Evolutionary conservation across 768 basidiomycete species (phyloP), one percentile per base, ranked within the genome.

Genomic region (Solioccasus polychromus): DNA sequence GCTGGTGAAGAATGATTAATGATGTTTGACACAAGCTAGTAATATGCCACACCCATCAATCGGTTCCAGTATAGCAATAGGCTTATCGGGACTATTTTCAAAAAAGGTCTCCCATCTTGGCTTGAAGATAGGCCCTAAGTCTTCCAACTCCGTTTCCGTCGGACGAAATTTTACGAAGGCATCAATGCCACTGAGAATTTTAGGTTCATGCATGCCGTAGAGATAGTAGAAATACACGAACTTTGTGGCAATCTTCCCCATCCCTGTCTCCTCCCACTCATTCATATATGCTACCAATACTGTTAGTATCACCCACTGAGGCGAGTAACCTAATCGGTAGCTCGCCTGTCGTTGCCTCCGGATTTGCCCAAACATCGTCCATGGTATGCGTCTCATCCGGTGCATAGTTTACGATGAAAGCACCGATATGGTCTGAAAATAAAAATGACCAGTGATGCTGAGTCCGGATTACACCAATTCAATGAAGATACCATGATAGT

Each of bases 241-340:
- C 83, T 80, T 83, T 54, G 75, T 70, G 2, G 79, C 68, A 51
- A 83, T 65, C 28, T 75, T 51, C 2, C 78, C 78, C 30, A 59
- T 67, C 0, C 75, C 77, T 1, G 59, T 56, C 25, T 61, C 53
- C 22, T 52, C 42, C 59, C 64, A 75, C 31, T 70, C 57, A 7
- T 44, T n/a, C n/a, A n/a, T n/a, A n/a, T n/a, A n/a, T n/a, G n/a
- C n/a, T n/a, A n/a, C 53, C n/a, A 47, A 39, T 46, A 61, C 59
- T 32, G 48, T 70, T 72, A 26, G 3, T 0, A 29, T 25, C 5
- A 12, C n/a, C n/a, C 8, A 12, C 17, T 10, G 14, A 37, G 5
- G n/a, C 14, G 1, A 15, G 2, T 31, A 0, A 43, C 45, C 32
- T 47, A 55, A 55, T 12, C 25, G 17, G 19, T 46, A 46, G 78